Evolutionary conservation across 2,329 filamentous ascomycete genomes (phyloP), one percentile per base, ranked within the genome.

Genomic region (Apiospora phragmitis): DNA sequence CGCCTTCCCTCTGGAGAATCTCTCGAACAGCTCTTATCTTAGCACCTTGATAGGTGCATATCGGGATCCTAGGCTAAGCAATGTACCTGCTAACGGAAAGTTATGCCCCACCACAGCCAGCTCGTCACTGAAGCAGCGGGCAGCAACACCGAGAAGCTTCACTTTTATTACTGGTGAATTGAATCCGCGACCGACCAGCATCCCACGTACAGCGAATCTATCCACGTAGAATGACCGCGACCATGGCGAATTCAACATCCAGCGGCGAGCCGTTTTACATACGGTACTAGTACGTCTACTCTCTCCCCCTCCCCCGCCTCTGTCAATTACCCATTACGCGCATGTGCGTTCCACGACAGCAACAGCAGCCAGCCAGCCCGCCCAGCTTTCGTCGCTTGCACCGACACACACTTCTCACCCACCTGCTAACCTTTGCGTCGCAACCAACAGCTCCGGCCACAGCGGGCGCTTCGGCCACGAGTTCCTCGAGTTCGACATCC

Each of bases 381-480:
- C 24, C 11, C 7, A 2, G 12, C 6, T n/a, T 16, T 18, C 18
- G 62, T 41, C 11, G 41, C 41, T n/a, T n/a, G n/a, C n/a, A n/a
- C n/a, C n/a, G n/a, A n/a, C n/a, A n/a, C n/a, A n/a, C n/a, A n/a
- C n/a, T n/a, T n/a, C n/a, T n/a, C n/a, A n/a, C n/a, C n/a, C n/a
- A n/a, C n/a, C n/a, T n/a, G n/a, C 35, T 35, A 68, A 35, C 24
- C 12, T n/a, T 43, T n/a, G 29, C 55, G 1, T 3, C 18, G 11
- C 24, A 12, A n/a, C 43, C 21, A 14, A 71, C 77, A 80, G 95
- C 87, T 98, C 96, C 76, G 96, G 96, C 78, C 96, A 99, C 83
- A 96, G 94, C 83, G 96, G 96, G 79, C 93, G 95, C 75, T 98
- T 98, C 82, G 96, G 96, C 74, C 96, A 99, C 84, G 96, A 99